A percentile compares a stretch with the other conserved stretches of the same genome.
Evolutionary conservation across 805 yeast species (phyloP).

Genomic region (Saccharomycopsis sp.): DNA sequence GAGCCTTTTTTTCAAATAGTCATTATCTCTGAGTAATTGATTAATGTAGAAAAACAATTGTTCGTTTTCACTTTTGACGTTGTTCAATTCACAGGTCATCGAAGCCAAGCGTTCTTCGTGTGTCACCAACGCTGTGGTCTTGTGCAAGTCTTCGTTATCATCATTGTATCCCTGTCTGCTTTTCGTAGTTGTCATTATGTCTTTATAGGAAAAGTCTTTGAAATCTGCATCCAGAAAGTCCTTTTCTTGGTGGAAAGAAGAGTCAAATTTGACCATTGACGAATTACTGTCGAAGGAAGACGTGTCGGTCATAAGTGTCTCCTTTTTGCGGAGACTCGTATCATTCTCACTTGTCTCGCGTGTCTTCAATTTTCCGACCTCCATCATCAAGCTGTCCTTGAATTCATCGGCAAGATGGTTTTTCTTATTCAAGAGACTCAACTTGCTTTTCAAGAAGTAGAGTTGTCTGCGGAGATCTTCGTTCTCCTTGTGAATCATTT

Average conservation of each 20-base stretch:
- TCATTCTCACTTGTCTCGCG: background rate
- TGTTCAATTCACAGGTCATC: constrained; percentile 10
- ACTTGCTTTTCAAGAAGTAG: background rate
- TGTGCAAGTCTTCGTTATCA: background rate
- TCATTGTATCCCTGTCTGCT: background rate
- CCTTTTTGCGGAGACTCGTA: background rate
- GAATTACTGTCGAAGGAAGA: background rate
- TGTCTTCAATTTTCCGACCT: background rate
- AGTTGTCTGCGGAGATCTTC: background rate
- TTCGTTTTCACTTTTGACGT: constrained; percentile 15
- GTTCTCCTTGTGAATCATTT: background rate
- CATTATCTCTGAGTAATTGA: constrained; percentile 16
- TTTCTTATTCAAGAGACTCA: background rate
- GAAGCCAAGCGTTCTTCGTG: background rate
- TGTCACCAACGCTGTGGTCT: background rate
- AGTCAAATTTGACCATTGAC: background rate
- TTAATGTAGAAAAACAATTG: constrained; percentile 15
- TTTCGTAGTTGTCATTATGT: background rate
- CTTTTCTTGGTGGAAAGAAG: background rate
- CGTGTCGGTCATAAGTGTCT: background rate
- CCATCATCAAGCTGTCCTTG: background rate
- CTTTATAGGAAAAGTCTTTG: background rate
- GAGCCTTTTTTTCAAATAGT: constrained; percentile 6
- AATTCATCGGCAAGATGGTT: background rate
- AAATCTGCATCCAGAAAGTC: background rate